These are phyloP conservation scores for Panicum miliaceum DNA, from an alignment of 176 grass and related monocot species.

Conservation along the genomic window DNA sequence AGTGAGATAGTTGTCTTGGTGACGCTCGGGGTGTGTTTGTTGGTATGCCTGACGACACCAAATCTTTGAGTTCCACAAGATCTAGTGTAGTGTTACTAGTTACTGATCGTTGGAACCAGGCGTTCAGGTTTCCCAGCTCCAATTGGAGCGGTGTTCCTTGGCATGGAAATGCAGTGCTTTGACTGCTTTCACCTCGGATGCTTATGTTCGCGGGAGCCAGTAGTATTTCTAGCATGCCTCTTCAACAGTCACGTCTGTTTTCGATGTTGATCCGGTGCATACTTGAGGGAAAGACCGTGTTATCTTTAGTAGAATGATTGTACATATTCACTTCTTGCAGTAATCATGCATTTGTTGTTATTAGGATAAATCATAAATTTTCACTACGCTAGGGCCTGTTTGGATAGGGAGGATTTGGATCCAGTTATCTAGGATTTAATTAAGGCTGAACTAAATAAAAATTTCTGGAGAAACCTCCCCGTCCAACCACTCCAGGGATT, in stretches of 20 bases:
- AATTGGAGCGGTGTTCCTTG: background rate
- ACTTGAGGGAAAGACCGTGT: background rate
- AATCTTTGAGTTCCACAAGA: background rate
- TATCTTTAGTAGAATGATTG: background rate
- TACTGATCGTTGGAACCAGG: background rate
- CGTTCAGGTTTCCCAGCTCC: background rate
- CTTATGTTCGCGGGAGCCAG: background rate
- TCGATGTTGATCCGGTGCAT: background rate
- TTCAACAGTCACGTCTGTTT: background rate
- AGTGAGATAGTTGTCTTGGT: background rate
- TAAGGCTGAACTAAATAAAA: background rate
- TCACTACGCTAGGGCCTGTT: background rate
- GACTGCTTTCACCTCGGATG: background rate
- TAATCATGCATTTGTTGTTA: background rate
- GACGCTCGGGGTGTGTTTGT: background rate
- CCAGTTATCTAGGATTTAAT: background rate
- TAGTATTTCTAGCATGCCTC: background rate
- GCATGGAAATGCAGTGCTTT: background rate
- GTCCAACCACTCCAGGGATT: background rate
- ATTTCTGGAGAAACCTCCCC: background rate
- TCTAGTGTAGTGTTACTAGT: background rate
- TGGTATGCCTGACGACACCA: conserved; percentile 3
- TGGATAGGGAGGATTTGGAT: background rate
- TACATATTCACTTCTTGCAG: background rate
- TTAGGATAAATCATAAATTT: background rate